Evolutionary conservation across 148 eudicot species (phyloP).

Genomic region (Chenopodium berlandieri): DNA sequence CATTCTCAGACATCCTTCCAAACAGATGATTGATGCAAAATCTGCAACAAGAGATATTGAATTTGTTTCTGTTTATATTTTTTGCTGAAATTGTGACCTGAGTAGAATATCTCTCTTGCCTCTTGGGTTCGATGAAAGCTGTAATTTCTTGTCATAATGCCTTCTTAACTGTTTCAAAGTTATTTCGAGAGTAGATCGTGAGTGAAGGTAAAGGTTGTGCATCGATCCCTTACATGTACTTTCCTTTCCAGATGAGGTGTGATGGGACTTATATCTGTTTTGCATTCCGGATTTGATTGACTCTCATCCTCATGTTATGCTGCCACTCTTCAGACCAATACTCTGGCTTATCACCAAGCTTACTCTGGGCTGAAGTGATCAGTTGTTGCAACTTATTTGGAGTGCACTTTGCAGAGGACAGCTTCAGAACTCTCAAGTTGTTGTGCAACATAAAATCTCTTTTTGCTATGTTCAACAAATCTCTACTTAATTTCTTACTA

Average conservation of each 20-base stretch:
- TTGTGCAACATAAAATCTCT: background rate
- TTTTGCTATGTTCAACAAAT: background rate
- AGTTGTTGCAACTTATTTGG: no score
- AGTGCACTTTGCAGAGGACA: no score
- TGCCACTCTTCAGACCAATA: background rate
- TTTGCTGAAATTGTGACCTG: no score
- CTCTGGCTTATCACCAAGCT: background rate
- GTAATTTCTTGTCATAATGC: background rate
- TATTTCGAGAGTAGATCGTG: background rate
- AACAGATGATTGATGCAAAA: slow-evolving; percentile 21
- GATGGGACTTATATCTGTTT: no score
- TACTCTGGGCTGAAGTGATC: background rate
- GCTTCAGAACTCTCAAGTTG: background rate
- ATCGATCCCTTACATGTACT: background rate
- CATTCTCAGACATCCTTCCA: slow-evolving; percentile 68
- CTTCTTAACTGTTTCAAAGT: background rate
- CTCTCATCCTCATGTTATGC: background rate
- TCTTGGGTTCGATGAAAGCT: background rate
- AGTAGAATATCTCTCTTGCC: background rate
- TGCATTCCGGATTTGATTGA: no score
- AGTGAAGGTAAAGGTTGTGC: background rate
- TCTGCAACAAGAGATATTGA: slow-evolving; percentile 3
- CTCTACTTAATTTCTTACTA: no score
- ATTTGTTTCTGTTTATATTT: background rate
- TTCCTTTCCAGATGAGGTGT: no score